Base-by-base conservation (phyloP, 2,329 filamentous ascomycete species). In the Sclerotinia trifoliorum region DNA sequence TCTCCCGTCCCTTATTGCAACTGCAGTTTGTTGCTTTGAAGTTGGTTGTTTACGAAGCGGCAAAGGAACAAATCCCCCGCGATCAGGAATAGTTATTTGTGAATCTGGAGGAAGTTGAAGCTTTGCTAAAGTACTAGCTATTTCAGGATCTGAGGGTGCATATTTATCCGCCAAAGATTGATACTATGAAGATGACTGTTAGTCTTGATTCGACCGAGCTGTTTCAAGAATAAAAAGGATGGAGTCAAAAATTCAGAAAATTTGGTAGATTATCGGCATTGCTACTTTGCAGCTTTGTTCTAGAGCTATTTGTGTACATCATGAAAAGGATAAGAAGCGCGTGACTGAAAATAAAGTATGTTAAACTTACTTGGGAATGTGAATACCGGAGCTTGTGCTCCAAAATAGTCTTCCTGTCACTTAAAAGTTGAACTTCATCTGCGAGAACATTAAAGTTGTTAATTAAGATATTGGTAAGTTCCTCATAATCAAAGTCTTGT, bases 251-350 rank as follows among this genome's bases (percentile, higher is more conserved):
- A 82, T 83, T 64, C 58, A 69, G 81, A 84, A 83, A 83, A 79
- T 83, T 83, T 80, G 78, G 80, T 68, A 68, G 75, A 90, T 88
- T 82, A 84, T 91, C 89, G 86, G 80, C 77, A 82, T 81, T 83
- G 82, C 83, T 79, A 72, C 67, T 75, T 77, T 55, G 84, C 81
- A 86, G 84, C 88, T 92, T 85, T 84, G 90, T 91, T 92, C 90
- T 92, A 92, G 90, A 93, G 90, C 90, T 92, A 92, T 78, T 75
- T 76, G 80, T 79, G 81, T 78, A 84, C 83, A 79, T 84, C 82
- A 83, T 80, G 48, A 26, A 46, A 70, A 55, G 61, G 66, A 58
- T 61, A 56, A 29, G 35, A 21, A 29, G 67, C 21, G 42, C 8
- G 26, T 24, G 29, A 52, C 39, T 51, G 44, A 67, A 32, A 58